Conservation (phyloP, 345 rosid genomes). For the Syzygium jambos region DNA sequence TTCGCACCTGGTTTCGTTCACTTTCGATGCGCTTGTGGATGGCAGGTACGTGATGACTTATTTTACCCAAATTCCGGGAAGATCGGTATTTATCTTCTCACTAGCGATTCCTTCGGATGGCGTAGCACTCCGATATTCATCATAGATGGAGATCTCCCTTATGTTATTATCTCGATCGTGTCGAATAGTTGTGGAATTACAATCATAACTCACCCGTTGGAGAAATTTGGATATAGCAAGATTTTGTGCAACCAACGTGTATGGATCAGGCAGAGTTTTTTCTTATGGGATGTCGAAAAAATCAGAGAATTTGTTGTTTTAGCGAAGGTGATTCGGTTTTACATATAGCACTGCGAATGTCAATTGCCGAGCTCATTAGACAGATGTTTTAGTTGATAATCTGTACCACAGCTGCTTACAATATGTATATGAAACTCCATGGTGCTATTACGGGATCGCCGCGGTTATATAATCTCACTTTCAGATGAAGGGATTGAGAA, state of each 20-base stretch:
- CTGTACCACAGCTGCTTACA: neutral
- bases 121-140: neutral
- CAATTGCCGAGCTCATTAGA: neutral
- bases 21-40: slow-evolving; percentile 41
- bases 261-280: neutral
- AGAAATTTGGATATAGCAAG: neutral
- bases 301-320: neutral
- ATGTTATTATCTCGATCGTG: neutral
- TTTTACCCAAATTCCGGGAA: neutral
- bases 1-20: slow-evolving; percentile 30
- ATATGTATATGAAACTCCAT: neutral
- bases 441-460: neutral
- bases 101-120: neutral
- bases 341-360: neutral
- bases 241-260: neutral
- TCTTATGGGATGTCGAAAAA: neutral
- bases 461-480: neutral
- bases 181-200: neutral
- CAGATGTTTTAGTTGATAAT: neutral
- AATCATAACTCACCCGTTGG: neutral
- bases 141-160: neutral
- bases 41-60: slow-evolving; percentile 20
- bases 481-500: neutral
- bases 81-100: neutral
- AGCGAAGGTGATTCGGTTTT: neutral